Percentiles rank a stretch among this genome's conserved stretches.
These are phyloP conservation scores for Canavalia ensiformis DNA, from an alignment of 306 rosid genomes.

Conservation along the genomic window DNA sequence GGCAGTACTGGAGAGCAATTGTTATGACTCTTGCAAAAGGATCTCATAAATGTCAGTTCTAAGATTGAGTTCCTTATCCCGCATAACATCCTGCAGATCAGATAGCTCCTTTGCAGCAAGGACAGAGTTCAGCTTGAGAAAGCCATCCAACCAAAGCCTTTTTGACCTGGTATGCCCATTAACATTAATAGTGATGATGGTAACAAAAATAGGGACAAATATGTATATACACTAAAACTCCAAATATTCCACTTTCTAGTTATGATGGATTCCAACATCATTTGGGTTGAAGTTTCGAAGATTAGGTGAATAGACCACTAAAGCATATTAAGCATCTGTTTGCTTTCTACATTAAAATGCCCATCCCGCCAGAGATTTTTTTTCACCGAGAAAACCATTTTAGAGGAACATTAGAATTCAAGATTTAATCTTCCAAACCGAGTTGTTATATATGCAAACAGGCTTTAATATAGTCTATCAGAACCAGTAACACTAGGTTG, in stretches of 20 bases:
- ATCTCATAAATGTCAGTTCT: slow-evolving; percentile 95
- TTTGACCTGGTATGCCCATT: slow-evolving; percentile 74
- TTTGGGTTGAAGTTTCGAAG: too few species aligned
- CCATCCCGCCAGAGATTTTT: too few species aligned
- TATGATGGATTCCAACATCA: too few species aligned
- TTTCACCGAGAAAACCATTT: too few species aligned
- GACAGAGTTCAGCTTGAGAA: slow-evolving; percentile 69
- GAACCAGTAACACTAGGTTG: too few species aligned
- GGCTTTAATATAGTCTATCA: too few species aligned
- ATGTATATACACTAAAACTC: not conserved
- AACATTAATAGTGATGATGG: not conserved
- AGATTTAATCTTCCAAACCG: too few species aligned
- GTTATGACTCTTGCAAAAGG: slow-evolving; percentile 77
- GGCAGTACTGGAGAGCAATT: not conserved
- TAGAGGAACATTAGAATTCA: too few species aligned
- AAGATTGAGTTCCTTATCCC: slow-evolving; percentile 92
- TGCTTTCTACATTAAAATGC: too few species aligned
- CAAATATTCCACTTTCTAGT: not conserved
- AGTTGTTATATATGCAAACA: too few species aligned
- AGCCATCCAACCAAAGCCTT: slow-evolving; percentile 93
- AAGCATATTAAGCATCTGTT: too few species aligned
- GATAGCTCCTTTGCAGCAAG: slow-evolving; percentile 88
- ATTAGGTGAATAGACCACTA: too few species aligned
- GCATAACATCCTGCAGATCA: slow-evolving; percentile 98
- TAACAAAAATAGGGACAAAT: not conserved